Percentiles rank a stretch among this genome's conserved stretches.
Evolutionary conservation across 306 rosid species (phyloP).

Genomic region (Rosa persica): DNA sequence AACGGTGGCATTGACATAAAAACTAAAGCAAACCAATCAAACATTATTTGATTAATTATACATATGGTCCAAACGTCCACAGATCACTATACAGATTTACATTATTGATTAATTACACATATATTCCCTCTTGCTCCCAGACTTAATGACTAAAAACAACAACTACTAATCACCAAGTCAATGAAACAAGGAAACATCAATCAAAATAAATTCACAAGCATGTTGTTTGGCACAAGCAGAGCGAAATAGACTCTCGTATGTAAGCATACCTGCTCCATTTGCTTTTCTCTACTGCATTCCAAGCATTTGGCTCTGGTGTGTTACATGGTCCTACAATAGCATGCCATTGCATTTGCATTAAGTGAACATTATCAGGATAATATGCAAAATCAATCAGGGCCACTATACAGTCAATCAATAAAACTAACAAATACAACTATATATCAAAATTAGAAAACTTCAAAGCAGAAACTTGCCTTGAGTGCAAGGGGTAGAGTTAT

Average conservation of each 20-base stretch:
- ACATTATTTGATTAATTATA: no score
- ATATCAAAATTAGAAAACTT: slow-evolving; percentile 15
- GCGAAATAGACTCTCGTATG: slow-evolving; percentile 18
- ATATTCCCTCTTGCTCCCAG: no score
- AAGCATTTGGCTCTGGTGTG: slow-evolving; percentile 71
- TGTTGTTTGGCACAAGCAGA: background rate
- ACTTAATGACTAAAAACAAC: no score
- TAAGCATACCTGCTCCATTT: slow-evolving; percentile 86
- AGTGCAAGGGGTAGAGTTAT: slow-evolving; percentile 95
- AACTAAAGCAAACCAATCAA: no score
- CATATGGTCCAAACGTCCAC: background rate
- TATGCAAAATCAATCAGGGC: no score
- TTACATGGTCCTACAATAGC: slow-evolving; percentile 63
- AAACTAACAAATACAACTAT: slow-evolving; percentile 24
- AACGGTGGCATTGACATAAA: no score
- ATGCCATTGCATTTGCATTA: no score
- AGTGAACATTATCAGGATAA: no score
- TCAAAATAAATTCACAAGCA: background rate
- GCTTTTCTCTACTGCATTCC: slow-evolving; percentile 88
- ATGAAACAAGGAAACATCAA: background rate
- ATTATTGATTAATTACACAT: background rate
- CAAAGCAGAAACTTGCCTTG: slow-evolving; percentile 57
- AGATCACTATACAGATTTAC: background rate
- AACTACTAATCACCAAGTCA: no score
- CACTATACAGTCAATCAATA: background rate